Percentiles rank a stretch among this genome's conserved stretches.
Evolutionary conservation across 306 rosid species (phyloP).

Genomic region (Citrullus mucosospermus): DNA sequence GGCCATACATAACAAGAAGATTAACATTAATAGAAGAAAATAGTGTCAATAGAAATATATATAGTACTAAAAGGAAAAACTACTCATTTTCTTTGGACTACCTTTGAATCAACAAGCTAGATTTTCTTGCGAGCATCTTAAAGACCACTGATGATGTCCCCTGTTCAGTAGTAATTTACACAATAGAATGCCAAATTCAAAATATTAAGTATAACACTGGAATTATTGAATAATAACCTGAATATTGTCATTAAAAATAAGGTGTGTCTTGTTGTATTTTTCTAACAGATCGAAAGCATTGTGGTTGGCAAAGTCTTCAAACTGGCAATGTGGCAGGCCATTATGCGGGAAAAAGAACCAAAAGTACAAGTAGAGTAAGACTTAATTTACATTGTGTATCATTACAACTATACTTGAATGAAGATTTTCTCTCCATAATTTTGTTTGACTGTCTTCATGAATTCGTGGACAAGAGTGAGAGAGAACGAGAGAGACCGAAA

Average conservation of each 20-base stretch:
- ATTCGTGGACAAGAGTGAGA: conserved; percentile 43
- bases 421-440: conserved; percentile 89
- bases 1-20: conserved; percentile 43
- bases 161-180: conserved; percentile 17
- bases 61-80: background rate
- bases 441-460: conserved; percentile 86
- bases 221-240: conserved; percentile 28
- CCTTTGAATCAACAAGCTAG: conserved; percentile 94
- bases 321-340: conserved; percentile 32
- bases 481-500: no score
- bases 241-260: conserved; percentile 88
- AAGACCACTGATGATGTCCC: conserved; percentile 96
- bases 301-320: conserved; percentile 99
- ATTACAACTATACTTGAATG: conserved; percentile 45
- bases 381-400: background rate
- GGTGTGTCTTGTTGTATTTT: conserved; percentile 70
- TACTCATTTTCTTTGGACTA: conserved; percentile 10
- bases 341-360: conserved; percentile 8
- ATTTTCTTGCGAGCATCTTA: conserved; percentile 67
- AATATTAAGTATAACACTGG: background rate
- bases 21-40: conserved; percentile 12
- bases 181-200: background rate
- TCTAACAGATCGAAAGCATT: conserved; percentile 91
- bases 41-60: background rate
- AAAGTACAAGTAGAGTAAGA: background rate